A percentile compares a stretch with the other conserved stretches of the same genome.
Evolutionary conservation across 2,329 filamentous ascomycete genomes (phyloP).

Genomic region (Ophiostoma quercus): DNA sequence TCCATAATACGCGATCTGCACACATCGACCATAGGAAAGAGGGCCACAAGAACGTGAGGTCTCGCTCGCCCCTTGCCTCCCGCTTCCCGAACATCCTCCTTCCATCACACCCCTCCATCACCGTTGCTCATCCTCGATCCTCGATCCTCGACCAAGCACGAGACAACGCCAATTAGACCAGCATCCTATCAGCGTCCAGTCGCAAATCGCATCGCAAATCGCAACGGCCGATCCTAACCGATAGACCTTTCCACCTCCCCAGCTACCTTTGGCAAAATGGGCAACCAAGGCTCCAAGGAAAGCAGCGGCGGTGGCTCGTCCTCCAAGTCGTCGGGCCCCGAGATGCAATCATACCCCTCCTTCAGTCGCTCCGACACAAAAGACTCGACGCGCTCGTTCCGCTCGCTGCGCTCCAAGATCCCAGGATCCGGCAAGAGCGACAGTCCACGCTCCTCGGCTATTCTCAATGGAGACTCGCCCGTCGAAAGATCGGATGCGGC

Average conservation of each 20-base stretch:
- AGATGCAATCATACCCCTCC: constrained; percentile 82
- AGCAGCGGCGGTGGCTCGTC: constrained; percentile 39
- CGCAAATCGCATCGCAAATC: not conserved
- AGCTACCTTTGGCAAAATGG: constrained; percentile 50
- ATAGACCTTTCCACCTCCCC: constrained; percentile 10
- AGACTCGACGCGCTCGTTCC: constrained; percentile 82
- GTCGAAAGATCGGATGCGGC: constrained; percentile 66
- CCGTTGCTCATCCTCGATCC: not conserved
- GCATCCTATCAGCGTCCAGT: not conserved
- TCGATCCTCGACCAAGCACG: not conserved
- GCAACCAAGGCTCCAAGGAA: constrained; percentile 67
- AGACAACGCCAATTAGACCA: not conserved
- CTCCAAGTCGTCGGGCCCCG: constrained; percentile 49
- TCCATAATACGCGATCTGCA: constrained; percentile 40
- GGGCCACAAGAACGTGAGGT: constrained; percentile 19
- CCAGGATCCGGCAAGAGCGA: constrained; percentile 67
- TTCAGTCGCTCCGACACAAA: constrained; percentile 90
- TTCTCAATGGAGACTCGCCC: constrained; percentile 55
- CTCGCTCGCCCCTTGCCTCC: constrained; percentile 20
- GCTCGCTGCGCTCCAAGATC: constrained; percentile 83
- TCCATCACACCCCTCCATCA: not conserved
- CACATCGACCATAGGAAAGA: constrained; percentile 21
- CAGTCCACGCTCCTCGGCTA: constrained; percentile 71
- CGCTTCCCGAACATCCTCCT: not conserved
- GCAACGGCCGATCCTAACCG: not conserved